phyloP scores from a whole-genome alignment of 805 yeast genomes.

The Candida khao-thaluensis region DNA sequence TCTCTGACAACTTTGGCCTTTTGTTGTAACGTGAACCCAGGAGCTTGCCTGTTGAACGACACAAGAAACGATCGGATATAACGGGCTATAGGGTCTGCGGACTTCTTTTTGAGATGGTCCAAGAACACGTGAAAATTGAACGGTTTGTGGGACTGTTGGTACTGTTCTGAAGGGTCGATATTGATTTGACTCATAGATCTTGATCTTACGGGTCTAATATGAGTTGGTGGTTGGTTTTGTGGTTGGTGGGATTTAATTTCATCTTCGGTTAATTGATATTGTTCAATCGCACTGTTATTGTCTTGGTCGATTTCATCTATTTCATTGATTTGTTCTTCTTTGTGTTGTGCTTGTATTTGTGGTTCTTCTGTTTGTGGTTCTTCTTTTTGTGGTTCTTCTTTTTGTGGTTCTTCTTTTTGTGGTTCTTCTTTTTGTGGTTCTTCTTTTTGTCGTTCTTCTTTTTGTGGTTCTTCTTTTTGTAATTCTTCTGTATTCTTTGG shows the following conservation, averaged over 20 bases:
- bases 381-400: too few relatives aligned
- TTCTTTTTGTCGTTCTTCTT: too few relatives aligned
- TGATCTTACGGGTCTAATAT: slow-evolving; percentile 11
- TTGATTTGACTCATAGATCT: slow-evolving; percentile 14
- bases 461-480: too few relatives aligned
- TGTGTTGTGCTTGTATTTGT: too few relatives aligned
- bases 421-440: too few relatives aligned
- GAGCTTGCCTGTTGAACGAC: slow-evolving; percentile 63
- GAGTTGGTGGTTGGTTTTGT: too few relatives aligned
- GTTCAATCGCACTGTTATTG: slow-evolving; percentile 19
- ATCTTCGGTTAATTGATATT: slow-evolving; percentile 18
- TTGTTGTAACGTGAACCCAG: slow-evolving; percentile 67
- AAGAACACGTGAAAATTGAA: slow-evolving; percentile 87
- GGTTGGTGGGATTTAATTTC: slow-evolving; percentile 9
- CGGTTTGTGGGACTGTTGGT: slow-evolving; percentile 43
- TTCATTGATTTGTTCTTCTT: not conserved
- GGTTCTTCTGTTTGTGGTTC: too few relatives aligned
- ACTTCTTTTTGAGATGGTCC: slow-evolving; percentile 63
- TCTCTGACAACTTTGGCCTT: slow-evolving; percentile 75
- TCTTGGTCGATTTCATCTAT: slow-evolving; percentile 9
- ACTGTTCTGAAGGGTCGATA: slow-evolving; percentile 34
- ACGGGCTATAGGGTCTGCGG: slow-evolving; percentile 85
- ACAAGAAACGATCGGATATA: slow-evolving; percentile 81
- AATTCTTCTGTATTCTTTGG: too few relatives aligned
- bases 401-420: too few relatives aligned